Base-by-base conservation (phyloP, 148 eudicot species). In the Amaranthus cruentus region DNA sequence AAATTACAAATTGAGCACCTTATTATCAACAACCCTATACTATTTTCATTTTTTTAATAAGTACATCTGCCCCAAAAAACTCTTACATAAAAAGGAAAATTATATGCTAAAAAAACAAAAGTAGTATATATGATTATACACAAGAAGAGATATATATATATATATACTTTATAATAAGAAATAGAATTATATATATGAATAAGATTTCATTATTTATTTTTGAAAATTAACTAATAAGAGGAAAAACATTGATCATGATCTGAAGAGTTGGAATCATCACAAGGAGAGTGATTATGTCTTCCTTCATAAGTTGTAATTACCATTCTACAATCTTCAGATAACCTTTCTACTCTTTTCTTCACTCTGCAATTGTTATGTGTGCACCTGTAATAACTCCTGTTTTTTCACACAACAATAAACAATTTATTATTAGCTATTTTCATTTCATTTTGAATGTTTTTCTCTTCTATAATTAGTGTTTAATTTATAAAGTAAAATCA, bases 221-320 rank as follows among this genome's bases (percentile, higher is more conserved):
- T 6, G 11, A 65, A 4, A 65, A 0, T 8, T 10, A 3, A 73
- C 62, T 82, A 90, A 67, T 83, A 90, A 3, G 96, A 88, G 11
- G 96, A 79, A 79, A 86, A 90, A 42, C 91, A 80, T 47, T 86
- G 78, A 59, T 80, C 90, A 66, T 82, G 87, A 2, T 90, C 91
- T 1, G 90, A 79, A 71, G 89, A 85, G 72, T 76, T 86, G 6
- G 92, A 80, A 60, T 90, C 96, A 42, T 90, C 90, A 56, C 77
- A 84, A 44, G 96, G 96, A 66, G 87, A 73, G 67, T 91, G 97
- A 73, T 82, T 87, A 75, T 91, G 97, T 66, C 93, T 81, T 21
- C 97, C 97, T 83, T 91, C 97, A 28, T 91, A 91, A 0, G 92
- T 89, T 6, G 97, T 91, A 53, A 91, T 91, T 13, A 91, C 94